Percentiles rank a stretch among this genome's conserved stretches.
Conservation (phyloP, 805 yeast species). For the Suhomyces kilbournensis region DNA sequence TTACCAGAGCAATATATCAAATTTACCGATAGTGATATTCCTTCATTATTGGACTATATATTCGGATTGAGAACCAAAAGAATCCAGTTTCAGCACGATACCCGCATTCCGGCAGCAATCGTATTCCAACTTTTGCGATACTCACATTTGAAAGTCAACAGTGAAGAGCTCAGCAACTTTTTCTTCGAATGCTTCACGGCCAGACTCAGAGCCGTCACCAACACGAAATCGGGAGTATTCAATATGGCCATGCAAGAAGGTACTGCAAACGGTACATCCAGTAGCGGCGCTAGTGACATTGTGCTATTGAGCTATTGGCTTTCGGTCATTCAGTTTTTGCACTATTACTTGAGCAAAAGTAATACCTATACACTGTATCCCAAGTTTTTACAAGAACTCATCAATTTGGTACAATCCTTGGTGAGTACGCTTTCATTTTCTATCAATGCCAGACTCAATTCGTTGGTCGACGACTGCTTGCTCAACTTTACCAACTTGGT, state of each 20-base stretch:
- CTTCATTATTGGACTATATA: constrained; percentile 46
- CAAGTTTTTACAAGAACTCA: constrained; percentile 54
- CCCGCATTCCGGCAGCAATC: constrained; percentile 65
- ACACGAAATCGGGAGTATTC: constrained; percentile 59
- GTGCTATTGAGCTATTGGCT: constrained; percentile 84
- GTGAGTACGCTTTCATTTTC: constrained; percentile 66
- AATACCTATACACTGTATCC: constrained; percentile 55
- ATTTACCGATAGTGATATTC: constrained; percentile 58
- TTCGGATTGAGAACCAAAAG: constrained; percentile 44
- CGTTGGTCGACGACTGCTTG: constrained; percentile 61
- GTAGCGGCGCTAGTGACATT: constrained; percentile 54
- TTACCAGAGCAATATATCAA: constrained; percentile 58
- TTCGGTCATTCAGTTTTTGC: constrained; percentile 70
- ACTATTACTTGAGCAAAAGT: constrained; percentile 73
- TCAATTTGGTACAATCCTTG: constrained; percentile 54
- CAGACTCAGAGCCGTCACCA: constrained; percentile 57
- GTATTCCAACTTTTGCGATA: constrained; percentile 69
- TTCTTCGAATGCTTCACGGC: constrained; percentile 59
- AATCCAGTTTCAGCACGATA: constrained; percentile 38
- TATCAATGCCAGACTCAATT: constrained; percentile 56
- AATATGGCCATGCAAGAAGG: constrained; percentile 34
- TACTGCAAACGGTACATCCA: constrained; percentile 5
- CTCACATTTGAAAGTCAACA: constrained; percentile 56
- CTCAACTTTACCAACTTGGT: constrained; percentile 80
- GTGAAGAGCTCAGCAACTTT: constrained; percentile 53